Percentiles rank a stretch among this genome's conserved stretches.
These are phyloP conservation scores for Lasiosphaeriaceae sp. DNA, from an alignment of 495 filamentous ascomycete species.

Conservation along the genomic window DNA sequence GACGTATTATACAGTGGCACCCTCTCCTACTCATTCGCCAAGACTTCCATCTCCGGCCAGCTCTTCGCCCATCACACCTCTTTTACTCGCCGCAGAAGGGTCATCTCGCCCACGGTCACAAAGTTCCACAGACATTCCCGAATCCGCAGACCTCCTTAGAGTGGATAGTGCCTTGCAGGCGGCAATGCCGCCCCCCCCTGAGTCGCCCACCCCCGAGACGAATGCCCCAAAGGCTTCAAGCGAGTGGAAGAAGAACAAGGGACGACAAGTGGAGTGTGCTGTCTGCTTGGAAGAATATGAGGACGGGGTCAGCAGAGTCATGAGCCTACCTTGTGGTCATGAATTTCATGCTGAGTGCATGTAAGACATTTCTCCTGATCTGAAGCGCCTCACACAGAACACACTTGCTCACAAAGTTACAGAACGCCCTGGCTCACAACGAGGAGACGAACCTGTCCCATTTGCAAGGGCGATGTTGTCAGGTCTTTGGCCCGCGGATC, in stretches of 20 bases:
- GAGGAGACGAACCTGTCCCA: slow-evolving; percentile 89
- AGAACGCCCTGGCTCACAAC: slow-evolving; percentile 99
- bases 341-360: slow-evolving; percentile 99
- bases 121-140: slow-evolving; percentile 58
- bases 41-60: slow-evolving; percentile 52
- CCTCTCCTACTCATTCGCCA: slow-evolving; percentile 55
- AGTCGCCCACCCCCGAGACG: slow-evolving; percentile 43
- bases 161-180: slow-evolving; percentile 35
- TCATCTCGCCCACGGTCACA: slow-evolving; percentile 59
- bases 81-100: slow-evolving; percentile 55
- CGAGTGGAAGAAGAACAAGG: slow-evolving; percentile 79
- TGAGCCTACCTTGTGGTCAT: slow-evolving; percentile 97
- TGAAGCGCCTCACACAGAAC: background rate
- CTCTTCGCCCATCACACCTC: slow-evolving; percentile 70
- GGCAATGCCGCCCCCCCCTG: slow-evolving; percentile 13
- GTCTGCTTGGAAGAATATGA: slow-evolving; percentile 97
- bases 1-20: slow-evolving; percentile 82
- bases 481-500: slow-evolving; percentile 48
- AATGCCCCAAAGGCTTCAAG: slow-evolving; percentile 41
- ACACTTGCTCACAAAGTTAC: slow-evolving; percentile 21
- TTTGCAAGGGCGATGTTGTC: slow-evolving; percentile 97
- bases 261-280: slow-evolving; percentile 90
- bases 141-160: slow-evolving; percentile 33
- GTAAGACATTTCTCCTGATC: slow-evolving; percentile 55
- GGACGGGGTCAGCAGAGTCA: slow-evolving; percentile 89